Conservation (phyloP, 306 rosid species). For the Vigna reflexopilosa region DNA sequence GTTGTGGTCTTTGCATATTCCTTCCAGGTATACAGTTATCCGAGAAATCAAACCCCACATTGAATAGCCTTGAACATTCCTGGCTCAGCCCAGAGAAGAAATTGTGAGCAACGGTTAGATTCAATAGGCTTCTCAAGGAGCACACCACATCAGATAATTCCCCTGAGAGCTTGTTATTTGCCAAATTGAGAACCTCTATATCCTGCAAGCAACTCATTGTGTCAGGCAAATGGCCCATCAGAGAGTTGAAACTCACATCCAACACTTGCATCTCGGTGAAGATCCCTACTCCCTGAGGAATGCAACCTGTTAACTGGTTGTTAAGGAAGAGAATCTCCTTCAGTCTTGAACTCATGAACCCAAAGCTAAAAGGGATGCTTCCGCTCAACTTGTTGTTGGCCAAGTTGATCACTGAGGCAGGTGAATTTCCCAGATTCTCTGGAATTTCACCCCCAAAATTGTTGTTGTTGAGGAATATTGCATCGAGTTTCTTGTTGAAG, state of each 20-base stretch:
- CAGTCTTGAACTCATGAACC: constrained; percentile 62
- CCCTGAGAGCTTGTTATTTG: constrained; percentile 86
- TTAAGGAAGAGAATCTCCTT: constrained; percentile 82
- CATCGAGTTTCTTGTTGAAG: constrained; percentile 70
- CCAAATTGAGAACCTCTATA: constrained; percentile 79
- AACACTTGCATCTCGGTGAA: constrained; percentile 81
- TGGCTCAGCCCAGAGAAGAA: constrained; percentile 87
- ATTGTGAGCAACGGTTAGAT: constrained; percentile 79
- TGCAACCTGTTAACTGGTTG: constrained; percentile 83
- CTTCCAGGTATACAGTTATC: constrained; percentile 84
- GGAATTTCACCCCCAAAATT: constrained; percentile 81
- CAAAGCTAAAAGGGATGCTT: constrained; percentile 71
- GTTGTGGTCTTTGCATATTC: constrained; percentile 80
- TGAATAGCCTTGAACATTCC: constrained; percentile 62
- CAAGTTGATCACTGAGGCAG: constrained; percentile 89
- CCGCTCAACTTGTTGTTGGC: constrained; percentile 82
- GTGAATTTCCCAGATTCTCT: constrained; percentile 75
- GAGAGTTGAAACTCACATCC: constrained; percentile 81
- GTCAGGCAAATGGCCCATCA: constrained; percentile 86
- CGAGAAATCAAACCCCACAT: constrained; percentile 83
- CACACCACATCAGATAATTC: constrained; percentile 76
- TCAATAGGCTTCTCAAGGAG: constrained; percentile 60
- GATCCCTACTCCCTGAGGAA: constrained; percentile 83
- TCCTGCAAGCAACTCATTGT: constrained; percentile 76
- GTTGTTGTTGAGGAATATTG: constrained; percentile 86